A percentile compares a stretch with the other conserved stretches of the same genome.
These are phyloP conservation scores for Claviceps humidiphila DNA, from an alignment of 2,329 filamentous ascomycete species.

Conservation along the genomic window DNA sequence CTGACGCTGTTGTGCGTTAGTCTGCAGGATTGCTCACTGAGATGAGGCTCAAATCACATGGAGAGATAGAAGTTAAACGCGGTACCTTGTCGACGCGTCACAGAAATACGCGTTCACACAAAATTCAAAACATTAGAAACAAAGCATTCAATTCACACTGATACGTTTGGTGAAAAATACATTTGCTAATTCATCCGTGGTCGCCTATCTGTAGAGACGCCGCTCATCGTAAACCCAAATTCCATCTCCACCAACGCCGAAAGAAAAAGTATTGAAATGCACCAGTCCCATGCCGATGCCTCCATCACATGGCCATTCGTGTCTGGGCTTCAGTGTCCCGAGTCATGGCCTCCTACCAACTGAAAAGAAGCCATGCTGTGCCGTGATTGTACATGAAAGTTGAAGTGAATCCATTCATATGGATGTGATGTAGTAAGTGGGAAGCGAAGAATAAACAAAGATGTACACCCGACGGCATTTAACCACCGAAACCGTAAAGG, in stretches of 20 bases:
- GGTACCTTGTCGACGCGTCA: background rate
- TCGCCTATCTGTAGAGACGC: constrained; percentile 20
- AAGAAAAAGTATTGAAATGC: background rate
- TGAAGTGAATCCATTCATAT: background rate
- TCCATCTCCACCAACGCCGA: constrained; percentile 4
- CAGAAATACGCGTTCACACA: background rate
- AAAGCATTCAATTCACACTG: too few relatives aligned
- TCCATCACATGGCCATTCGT: constrained; percentile 6
- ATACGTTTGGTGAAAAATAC: background rate
- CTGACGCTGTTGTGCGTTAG: too few relatives aligned
- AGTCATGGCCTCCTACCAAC: background rate
- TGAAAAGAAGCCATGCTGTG: background rate
- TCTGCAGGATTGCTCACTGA: too few relatives aligned
- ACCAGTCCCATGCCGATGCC: constrained; percentile 17
- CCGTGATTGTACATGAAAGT: constrained; percentile 4
- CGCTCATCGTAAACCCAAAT: constrained; percentile 10
- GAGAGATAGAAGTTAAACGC: too few relatives aligned
- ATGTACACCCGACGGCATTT: constrained; percentile 22
- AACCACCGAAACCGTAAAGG: constrained; percentile 85
- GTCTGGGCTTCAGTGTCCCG: background rate
- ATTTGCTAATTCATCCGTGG: constrained; percentile 11
- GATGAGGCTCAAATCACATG: too few relatives aligned
- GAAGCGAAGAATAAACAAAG: background rate
- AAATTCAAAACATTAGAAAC: too few relatives aligned
- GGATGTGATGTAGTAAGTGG: background rate